Conservation (phyloP, 2,329 filamentous ascomycete genomes). For the Cordyceps pruinosa region DNA sequence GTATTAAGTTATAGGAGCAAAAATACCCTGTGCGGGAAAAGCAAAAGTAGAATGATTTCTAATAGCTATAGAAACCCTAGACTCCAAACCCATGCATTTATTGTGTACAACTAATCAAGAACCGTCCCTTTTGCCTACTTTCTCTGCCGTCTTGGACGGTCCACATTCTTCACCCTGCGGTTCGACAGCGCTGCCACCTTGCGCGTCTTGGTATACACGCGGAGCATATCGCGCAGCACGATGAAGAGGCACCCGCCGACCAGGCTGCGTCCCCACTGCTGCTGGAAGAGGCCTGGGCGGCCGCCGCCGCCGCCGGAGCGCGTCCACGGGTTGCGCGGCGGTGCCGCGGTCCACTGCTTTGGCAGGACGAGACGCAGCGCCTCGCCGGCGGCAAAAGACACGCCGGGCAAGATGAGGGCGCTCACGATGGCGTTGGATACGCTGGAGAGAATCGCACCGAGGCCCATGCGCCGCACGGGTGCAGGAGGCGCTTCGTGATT, state of each 20-base stretch:
- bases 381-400: conserved; percentile 74
- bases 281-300: conserved; percentile 64
- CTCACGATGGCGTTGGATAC: conserved; percentile 45
- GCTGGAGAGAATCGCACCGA: conserved; percentile 33
- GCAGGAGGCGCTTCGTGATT: conserved; percentile 29
- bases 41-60: neutral
- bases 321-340: conserved; percentile 22
- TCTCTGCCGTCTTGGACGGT: conserved; percentile 36
- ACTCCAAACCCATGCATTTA: neutral
- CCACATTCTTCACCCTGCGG: conserved; percentile 47
- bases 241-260: conserved; percentile 85
- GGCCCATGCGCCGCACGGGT: conserved; percentile 26
- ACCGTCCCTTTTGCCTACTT: conserved; percentile 5
- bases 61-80: neutral
- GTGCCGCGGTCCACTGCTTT: conserved; percentile 52
- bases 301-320: conserved; percentile 18
- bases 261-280: conserved; percentile 82
- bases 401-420: conserved; percentile 68
- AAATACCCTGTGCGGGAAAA: too few species aligned
- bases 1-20: neutral
- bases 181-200: conserved; percentile 49
- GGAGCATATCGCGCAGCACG: conserved; percentile 64
- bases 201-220: conserved; percentile 57
- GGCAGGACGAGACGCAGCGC: conserved; percentile 64
- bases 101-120: neutral